A percentile compares a stretch with the other conserved stretches of the same genome.
Conservation (phyloP, 2,329 filamentous ascomycete genomes). For the Sporothrix globosa region DNA sequence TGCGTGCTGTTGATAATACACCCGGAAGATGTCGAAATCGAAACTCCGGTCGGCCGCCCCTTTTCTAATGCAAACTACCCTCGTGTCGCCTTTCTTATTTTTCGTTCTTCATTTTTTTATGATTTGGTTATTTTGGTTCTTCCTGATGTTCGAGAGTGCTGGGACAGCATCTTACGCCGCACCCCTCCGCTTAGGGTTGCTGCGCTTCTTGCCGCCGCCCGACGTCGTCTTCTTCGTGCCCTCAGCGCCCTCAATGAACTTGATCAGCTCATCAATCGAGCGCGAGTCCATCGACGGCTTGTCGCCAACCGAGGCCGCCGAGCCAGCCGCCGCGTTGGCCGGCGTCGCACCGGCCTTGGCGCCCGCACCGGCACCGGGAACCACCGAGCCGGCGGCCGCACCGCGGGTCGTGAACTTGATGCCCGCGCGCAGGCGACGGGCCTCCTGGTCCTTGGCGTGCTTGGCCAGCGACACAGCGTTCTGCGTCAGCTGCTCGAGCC, state of each 20-base stretch:
- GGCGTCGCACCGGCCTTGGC: slow-evolving; percentile 36
- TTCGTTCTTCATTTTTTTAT: background rate
- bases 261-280: slow-evolving; percentile 90
- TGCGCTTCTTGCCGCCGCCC: slow-evolving; percentile 37
- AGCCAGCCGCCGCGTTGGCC: slow-evolving; percentile 44
- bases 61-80: slow-evolving; percentile 10
- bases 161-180: background rate
- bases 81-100: background rate
- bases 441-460: slow-evolving; percentile 84
- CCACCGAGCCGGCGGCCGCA: slow-evolving; percentile 55
- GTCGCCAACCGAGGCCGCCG: slow-evolving; percentile 39
- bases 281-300: slow-evolving; percentile 66
- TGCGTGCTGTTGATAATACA: slow-evolving; percentile 30
- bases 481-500: slow-evolving; percentile 94
- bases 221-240: slow-evolving; percentile 51
- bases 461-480: slow-evolving; percentile 94
- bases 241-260: slow-evolving; percentile 84
- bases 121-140: background rate
- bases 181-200: slow-evolving; percentile 60
- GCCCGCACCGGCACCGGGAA: slow-evolving; percentile 46
- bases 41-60: slow-evolving; percentile 1
- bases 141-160: background rate
- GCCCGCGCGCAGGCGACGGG: slow-evolving; percentile 69
- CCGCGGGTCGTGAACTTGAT: slow-evolving; percentile 70
- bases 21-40: background rate